These are phyloP conservation scores for Pyrrhoderma lamaoense DNA, from an alignment of 1,284 basidiomycete species.

Conservation along the genomic window DNA sequence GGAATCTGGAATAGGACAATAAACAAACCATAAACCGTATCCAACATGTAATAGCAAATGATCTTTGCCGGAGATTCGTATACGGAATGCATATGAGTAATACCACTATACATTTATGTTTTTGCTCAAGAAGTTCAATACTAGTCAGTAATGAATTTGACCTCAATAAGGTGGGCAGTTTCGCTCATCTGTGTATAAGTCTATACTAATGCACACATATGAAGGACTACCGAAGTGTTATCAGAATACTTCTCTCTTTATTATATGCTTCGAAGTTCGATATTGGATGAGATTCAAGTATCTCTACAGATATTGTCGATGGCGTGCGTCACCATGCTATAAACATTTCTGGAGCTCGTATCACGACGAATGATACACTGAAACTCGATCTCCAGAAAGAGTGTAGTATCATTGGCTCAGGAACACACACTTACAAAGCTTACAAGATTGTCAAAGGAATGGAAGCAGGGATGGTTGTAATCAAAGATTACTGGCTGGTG, in stretches of 20 bases:
- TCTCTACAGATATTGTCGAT: background rate
- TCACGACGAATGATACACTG: background rate
- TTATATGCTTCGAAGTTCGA: conserved; percentile 1
- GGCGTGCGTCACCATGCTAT: background rate
- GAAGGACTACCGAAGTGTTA: background rate
- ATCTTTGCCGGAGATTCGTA: conserved; percentile 16
- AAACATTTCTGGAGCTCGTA: background rate
- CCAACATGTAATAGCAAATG: conserved; percentile 14
- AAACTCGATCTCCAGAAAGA: background rate
- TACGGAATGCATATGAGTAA: conserved; percentile 19
- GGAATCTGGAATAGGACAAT: background rate
- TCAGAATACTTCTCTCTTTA: background rate
- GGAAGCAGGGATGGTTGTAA: background rate
- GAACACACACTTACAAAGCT: background rate
- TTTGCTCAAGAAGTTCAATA: background rate
- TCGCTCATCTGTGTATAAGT: background rate
- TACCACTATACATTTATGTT: background rate
- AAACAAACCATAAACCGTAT: background rate
- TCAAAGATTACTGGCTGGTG: background rate
- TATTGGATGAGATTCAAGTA: background rate
- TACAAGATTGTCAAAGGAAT: background rate
- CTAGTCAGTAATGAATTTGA: no score
- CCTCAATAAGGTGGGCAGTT: background rate
- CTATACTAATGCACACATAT: background rate
- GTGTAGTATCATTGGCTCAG: background rate